Evolutionary conservation across 345 rosid genomes (phyloP), one percentile per base, ranked within the genome.

Genomic region (Acer campestre): DNA sequence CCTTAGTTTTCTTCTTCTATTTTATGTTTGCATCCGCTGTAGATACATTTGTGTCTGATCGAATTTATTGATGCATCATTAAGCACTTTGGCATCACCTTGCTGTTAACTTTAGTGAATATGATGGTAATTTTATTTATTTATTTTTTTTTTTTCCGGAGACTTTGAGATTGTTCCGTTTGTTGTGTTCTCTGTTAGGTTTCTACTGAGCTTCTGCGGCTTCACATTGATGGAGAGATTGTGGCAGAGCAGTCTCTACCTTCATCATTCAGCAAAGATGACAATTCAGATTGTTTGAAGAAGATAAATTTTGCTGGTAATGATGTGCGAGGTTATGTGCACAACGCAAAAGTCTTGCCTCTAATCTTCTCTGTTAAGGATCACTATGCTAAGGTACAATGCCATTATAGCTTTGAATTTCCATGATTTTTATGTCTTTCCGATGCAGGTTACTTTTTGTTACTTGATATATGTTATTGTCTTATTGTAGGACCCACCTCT

Each of bases 401-500:
- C 27, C 56, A 70, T 61, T 66, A 16, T 62, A 70, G 7, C 63
- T 71, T 62, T 67, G 44, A 49, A 67, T 70, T 80, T 56, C 17
- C 58, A 59, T 65, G 48, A 35, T 38, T 23, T n/a, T 61, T 14
- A 74, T 63, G 61, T 76, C 65, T 51, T 68, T 7, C 68, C 7
- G 17, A 23, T 72, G 13, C 61, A 16, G 48, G 22, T 58, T 76
- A 42, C 27, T n/a, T 76, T 61, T 71, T 1, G 42, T 46, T 40
- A 71, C 72, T 81, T 64, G 59, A 35, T 71, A 74, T 62, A 27
- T 35, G 38, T 69, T 42, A 53, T 59, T 76, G 17, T 79, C 23
- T 83, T 61, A 74, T 87, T 83, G 58, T 86, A 94, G 97, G 90
- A 85, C 44, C 90, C 90, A 25, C 98, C 98, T 73, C 70, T 89